These are phyloP conservation scores for Butyriboletus loyo DNA, from an alignment of 768 basidiomycete genomes.

Conservation along the genomic window DNA sequence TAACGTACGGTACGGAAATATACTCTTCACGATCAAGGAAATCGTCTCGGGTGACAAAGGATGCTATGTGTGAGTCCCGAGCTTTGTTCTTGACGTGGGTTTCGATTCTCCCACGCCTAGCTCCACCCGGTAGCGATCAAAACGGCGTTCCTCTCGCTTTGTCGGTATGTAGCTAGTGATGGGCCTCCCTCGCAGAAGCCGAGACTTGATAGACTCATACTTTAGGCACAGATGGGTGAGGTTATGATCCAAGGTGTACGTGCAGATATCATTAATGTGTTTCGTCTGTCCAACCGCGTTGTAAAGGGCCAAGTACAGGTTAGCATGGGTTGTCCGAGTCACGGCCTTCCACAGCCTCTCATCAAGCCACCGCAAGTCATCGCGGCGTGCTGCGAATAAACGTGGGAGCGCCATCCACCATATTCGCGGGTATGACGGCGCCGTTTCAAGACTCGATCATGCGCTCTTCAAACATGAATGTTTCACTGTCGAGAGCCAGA, in stretches of 20 bases:
- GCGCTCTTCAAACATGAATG: too few relatives aligned
- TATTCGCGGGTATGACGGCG: neutral
- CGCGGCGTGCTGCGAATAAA: neutral
- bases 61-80: neutral
- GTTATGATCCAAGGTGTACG: neutral
- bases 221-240: neutral
- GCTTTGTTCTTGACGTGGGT: neutral
- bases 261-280: too few relatives aligned
- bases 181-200: neutral
- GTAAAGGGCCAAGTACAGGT: neutral
- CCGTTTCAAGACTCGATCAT: too few relatives aligned
- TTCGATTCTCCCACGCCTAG: neutral
- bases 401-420: neutral
- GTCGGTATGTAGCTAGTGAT: neutral
- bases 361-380: neutral
- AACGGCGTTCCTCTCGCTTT: neutral
- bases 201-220: neutral
- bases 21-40: conserved; percentile 4
- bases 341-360: neutral
- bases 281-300: neutral
- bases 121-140: neutral
- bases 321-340: neutral
- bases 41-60: conserved; percentile 1
- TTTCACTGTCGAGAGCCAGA: too few relatives aligned
- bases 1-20: conserved; percentile 7